These are phyloP conservation scores for Cubamyces sp. DNA, from an alignment of 768 basidiomycete species.

Conservation along the genomic window DNA sequence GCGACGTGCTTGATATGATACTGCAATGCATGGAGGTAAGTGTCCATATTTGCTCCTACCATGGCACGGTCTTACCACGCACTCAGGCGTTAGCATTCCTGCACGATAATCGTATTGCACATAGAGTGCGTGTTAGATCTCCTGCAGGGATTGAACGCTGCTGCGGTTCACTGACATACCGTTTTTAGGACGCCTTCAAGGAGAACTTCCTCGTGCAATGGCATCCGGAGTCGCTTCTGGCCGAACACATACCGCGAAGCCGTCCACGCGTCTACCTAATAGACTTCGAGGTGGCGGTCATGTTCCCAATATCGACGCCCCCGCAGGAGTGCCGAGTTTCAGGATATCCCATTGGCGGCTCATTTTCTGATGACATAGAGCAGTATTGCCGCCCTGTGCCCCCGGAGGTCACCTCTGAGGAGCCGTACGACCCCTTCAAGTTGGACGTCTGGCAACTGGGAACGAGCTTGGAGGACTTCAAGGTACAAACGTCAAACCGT, in stretches of 20 bases:
- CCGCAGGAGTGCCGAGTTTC: slow-evolving; percentile 13
- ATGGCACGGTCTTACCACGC: background rate
- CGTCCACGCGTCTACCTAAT: slow-evolving; percentile 38
- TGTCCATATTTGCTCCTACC: background rate
- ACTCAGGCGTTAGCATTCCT: background rate
- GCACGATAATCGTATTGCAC: background rate
- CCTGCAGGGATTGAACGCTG: background rate
- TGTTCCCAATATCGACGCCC: slow-evolving; percentile 32
- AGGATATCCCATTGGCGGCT: background rate
- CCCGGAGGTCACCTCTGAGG: slow-evolving; percentile 30
- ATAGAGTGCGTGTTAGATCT: background rate
- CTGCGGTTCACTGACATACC: background rate
- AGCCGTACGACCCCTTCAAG: slow-evolving; percentile 35
- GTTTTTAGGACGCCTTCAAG: slow-evolving; percentile 34
- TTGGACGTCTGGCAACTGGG: slow-evolving; percentile 38
- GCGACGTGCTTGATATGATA: slow-evolving; percentile 37
- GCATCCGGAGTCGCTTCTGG: slow-evolving; percentile 36
- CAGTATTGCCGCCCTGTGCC: slow-evolving; percentile 30
- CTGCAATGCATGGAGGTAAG: slow-evolving; percentile 36
- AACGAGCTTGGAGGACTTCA: background rate
- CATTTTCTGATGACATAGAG: background rate
- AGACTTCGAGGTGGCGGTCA: slow-evolving; percentile 38
- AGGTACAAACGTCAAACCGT: background rate
- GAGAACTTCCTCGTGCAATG: slow-evolving; percentile 40
- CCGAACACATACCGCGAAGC: slow-evolving; percentile 16